Conservation (phyloP, 2,329 filamentous ascomycete species). For the Aspergillus proliferans region DNA sequence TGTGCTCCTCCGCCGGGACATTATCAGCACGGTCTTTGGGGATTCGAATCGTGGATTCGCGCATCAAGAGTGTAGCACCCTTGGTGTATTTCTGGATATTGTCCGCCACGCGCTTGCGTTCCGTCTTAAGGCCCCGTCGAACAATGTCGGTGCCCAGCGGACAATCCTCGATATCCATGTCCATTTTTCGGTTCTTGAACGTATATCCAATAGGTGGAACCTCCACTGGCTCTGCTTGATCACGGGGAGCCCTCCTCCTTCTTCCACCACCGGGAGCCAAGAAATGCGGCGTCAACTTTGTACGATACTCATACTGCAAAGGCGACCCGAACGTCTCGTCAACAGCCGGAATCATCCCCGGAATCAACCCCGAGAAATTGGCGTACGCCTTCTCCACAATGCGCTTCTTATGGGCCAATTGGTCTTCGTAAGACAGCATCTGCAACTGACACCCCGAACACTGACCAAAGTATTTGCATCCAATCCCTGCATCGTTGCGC, state of each 20-base stretch:
- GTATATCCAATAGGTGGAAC: constrained; percentile 86
- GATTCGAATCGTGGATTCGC: constrained; percentile 70
- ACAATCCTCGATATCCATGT: constrained; percentile 94
- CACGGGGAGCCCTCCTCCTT: constrained; percentile 47
- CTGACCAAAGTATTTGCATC: constrained; percentile 77
- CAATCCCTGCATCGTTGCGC: constrained; percentile 69
- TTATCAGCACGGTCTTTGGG: constrained; percentile 16
- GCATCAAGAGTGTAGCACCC: constrained; percentile 81
- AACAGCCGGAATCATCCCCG: constrained; percentile 67
- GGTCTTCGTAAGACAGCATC: constrained; percentile 84
- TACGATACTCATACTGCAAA: constrained; percentile 86
- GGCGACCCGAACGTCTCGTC: constrained; percentile 85
- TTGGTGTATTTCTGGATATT: constrained; percentile 67
- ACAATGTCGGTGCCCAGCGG: constrained; percentile 89
- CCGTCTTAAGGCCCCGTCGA: constrained; percentile 67
- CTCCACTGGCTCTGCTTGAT: constrained; percentile 32
- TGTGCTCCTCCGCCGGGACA: constrained; percentile 6
- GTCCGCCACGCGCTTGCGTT: constrained; percentile 66
- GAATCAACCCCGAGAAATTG: constrained; percentile 80
- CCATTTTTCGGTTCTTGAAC: constrained; percentile 69
- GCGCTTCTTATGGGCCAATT: constrained; percentile 74
- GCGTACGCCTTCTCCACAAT: constrained; percentile 87
- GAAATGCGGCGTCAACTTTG: constrained; percentile 95
- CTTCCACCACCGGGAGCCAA: constrained; percentile 60
- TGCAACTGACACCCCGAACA: constrained; percentile 97